Conservation (phyloP, 768 basidiomycete genomes). For the Phylloporus sp. region DNA sequence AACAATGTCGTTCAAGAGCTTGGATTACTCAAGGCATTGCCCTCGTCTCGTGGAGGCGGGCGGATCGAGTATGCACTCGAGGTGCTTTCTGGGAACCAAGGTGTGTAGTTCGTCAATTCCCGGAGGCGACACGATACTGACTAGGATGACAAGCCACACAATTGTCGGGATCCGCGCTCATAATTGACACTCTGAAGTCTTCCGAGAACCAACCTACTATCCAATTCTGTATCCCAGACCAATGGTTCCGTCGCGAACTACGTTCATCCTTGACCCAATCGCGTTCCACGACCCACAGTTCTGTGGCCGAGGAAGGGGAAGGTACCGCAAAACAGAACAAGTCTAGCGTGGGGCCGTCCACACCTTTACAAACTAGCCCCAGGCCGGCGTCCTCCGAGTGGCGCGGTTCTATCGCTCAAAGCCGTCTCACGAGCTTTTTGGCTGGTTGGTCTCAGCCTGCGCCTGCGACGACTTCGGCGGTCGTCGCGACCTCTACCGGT, state of each 20-base stretch:
- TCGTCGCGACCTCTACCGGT: constrained; percentile 28
- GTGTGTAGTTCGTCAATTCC: constrained; percentile 35
- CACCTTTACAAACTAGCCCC: constrained; percentile 13
- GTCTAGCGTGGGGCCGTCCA: constrained; percentile 24
- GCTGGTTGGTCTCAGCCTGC: constrained; percentile 57
- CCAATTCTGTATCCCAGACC: constrained; percentile 68
- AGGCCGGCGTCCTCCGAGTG: constrained; percentile 41
- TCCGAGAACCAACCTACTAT: constrained; percentile 29
- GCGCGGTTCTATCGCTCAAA: constrained; percentile 51
- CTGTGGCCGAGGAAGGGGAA: constrained; percentile 41
- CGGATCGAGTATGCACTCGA: constrained; percentile 70
- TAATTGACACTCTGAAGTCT: constrained; percentile 15
- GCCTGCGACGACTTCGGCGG: constrained; percentile 32
- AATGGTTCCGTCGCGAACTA: constrained; percentile 72
- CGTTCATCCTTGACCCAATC: constrained; percentile 45
- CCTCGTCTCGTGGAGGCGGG: constrained; percentile 59
- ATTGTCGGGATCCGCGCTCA: constrained; percentile 8
- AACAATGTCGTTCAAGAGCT: constrained; percentile 53
- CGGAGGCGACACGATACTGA: neutral
- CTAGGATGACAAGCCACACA: constrained; percentile 9
- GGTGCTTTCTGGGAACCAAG: constrained; percentile 46
- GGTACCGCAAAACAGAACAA: constrained; percentile 58
- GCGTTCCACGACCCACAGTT: constrained; percentile 46
- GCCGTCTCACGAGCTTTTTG: constrained; percentile 60
- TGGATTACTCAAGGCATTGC: constrained; percentile 60